phyloP scores from a whole-genome alignment of 2,329 filamentous ascomycete genomes.

The Hypoxylon sp. region DNA sequence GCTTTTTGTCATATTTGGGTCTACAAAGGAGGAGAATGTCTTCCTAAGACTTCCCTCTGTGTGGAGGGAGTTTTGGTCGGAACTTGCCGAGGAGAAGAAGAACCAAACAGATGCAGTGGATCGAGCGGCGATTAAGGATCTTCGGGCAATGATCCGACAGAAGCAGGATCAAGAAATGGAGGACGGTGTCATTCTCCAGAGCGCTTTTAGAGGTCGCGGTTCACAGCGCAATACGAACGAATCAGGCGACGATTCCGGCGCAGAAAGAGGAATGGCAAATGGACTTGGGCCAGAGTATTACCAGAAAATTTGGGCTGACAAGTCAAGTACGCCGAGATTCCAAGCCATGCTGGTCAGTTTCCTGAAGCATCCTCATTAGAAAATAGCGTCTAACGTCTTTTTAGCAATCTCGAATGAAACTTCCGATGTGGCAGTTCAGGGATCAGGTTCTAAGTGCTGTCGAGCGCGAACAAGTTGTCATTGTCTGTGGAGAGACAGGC shows the following conservation, averaged over 20 bases:
- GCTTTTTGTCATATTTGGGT: constrained; percentile 83
- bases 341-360: constrained; percentile 79
- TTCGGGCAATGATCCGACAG: constrained; percentile 78
- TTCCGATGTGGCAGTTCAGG: constrained; percentile 92
- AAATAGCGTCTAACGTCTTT: constrained; percentile 19
- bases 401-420: constrained; percentile 75
- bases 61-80: constrained; percentile 89
- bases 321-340: constrained; percentile 71
- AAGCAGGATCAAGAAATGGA: constrained; percentile 77
- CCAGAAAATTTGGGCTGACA: constrained; percentile 71
- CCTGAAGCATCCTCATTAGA: too few species aligned
- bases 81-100: constrained; percentile 80
- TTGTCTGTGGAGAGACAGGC: constrained; percentile 96
- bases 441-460: constrained; percentile 82
- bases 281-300: constrained; percentile 62
- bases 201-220: constrained; percentile 77
- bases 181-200: constrained; percentile 81
- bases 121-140: constrained; percentile 73
- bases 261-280: constrained; percentile 60
- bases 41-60: constrained; percentile 80
- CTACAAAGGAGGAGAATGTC: constrained; percentile 86
- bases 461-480: constrained; percentile 84
- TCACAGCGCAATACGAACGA: constrained; percentile 63
- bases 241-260: constrained; percentile 61
- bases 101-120: constrained; percentile 77